Conservation (phyloP, 129 eudicot genomes). For the Cynara cardunculus region DNA sequence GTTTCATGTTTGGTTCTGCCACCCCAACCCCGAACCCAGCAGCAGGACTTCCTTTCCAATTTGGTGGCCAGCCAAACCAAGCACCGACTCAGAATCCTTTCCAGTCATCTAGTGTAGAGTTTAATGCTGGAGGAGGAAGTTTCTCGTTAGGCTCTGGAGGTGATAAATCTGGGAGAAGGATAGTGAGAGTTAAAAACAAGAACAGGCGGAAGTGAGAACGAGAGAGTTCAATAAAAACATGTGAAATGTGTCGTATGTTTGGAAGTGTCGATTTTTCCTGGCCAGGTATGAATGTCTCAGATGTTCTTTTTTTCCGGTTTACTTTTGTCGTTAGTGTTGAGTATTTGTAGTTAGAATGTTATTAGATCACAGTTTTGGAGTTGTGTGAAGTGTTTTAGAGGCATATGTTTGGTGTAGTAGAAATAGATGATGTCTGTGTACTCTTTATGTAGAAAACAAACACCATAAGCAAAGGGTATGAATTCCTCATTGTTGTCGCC, state of each 20-base stretch:
- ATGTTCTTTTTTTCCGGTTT: neutral
- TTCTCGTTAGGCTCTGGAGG: constrained; percentile 85
- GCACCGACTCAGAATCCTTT: constrained; percentile 51
- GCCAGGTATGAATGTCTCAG: neutral
- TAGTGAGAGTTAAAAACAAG: constrained; percentile 41
- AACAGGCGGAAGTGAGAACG: constrained; percentile 49
- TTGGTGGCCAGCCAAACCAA: constrained; percentile 66
- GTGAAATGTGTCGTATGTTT: neutral
- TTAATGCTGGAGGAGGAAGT: constrained; percentile 71
- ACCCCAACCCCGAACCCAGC: constrained; percentile 33
- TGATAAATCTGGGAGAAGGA: constrained; percentile 65
- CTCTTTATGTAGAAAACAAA: constrained; percentile 15
- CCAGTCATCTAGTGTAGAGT: constrained; percentile 75
- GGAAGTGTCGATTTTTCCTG: neutral
- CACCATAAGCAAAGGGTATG: constrained; percentile 7
- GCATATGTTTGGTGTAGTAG: constrained; percentile 16
- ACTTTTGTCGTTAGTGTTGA: constrained; percentile 12
- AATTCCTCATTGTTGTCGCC: neutral
- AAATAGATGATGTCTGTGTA: neutral
- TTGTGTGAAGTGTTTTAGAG: constrained; percentile 16
- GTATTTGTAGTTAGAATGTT: constrained; percentile 32
- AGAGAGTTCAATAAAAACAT: constrained; percentile 1
- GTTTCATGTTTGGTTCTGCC: constrained; percentile 59
- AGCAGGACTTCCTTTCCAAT: constrained; percentile 43
- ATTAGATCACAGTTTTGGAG: constrained; percentile 36